Evolutionary conservation across 2,329 filamentous ascomycete species (phyloP).

Genomic region (Geosmithia morbida): DNA sequence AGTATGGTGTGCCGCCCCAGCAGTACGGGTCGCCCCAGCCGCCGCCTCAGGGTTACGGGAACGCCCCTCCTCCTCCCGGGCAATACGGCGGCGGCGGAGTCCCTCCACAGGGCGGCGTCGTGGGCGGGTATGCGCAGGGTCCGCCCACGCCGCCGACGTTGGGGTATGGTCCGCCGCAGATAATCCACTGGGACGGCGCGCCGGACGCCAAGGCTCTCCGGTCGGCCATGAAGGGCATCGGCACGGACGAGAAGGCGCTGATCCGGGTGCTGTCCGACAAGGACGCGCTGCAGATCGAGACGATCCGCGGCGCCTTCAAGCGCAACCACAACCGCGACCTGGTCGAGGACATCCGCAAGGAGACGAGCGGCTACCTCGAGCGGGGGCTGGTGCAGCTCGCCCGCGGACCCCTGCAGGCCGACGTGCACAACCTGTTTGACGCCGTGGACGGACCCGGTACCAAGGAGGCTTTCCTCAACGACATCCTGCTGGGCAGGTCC

Average conservation of each 20-base stretch:
- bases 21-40: constrained; percentile 17
- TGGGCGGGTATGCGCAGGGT: constrained; percentile 14
- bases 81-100: constrained; percentile 18
- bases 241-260: constrained; percentile 69
- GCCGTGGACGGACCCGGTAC: constrained; percentile 72
- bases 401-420: constrained; percentile 65
- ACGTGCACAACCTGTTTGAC: constrained; percentile 55
- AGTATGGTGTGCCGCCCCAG: too few relatives aligned
- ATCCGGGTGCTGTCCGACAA: constrained; percentile 57
- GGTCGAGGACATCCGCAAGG: constrained; percentile 60
- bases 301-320: constrained; percentile 53
- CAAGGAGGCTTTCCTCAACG: constrained; percentile 75
- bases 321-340: constrained; percentile 52
- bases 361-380: constrained; percentile 63
- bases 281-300: constrained; percentile 63
- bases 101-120: constrained; percentile 22
- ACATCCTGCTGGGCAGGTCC: constrained; percentile 66
- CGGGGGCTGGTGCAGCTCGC: constrained; percentile 61
- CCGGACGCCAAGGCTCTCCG: constrained; percentile 58
- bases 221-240: constrained; percentile 84
- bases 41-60: constrained; percentile 15
- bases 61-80: constrained; percentile 14
- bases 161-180: constrained; percentile 61
- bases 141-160: constrained; percentile 51
- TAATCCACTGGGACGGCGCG: constrained; percentile 53